Conservation (phyloP, 495 filamentous ascomycete species). For the Neurospora sp. region DNA sequence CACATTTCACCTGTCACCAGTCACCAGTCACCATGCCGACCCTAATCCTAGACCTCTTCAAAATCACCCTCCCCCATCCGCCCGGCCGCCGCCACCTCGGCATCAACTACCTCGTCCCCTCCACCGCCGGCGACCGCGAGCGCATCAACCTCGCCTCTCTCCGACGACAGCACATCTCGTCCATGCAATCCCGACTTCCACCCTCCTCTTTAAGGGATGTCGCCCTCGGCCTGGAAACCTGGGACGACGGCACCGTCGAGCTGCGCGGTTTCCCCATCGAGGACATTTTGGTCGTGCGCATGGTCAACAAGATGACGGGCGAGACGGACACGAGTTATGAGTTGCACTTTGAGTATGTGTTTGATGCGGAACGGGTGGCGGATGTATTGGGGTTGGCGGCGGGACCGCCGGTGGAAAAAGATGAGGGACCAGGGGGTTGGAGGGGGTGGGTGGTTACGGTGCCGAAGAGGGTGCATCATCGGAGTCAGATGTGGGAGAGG, state of each 20-base stretch:
- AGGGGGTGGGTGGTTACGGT: background rate
- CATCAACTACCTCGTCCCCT: background rate
- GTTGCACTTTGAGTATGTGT: background rate
- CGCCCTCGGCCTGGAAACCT: background rate
- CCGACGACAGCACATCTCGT: background rate
- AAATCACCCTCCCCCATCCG: background rate
- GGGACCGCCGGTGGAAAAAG: background rate
- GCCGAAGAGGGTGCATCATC: background rate
- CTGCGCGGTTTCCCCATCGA: background rate
- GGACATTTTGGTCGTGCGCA: background rate
- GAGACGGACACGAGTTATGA: background rate
- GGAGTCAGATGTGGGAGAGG: background rate
- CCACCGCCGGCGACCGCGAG: background rate
- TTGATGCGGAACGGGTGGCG: background rate
- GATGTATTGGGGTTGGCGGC: background rate
- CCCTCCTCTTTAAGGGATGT: background rate
- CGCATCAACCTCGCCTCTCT: background rate
- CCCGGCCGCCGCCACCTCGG: background rate
- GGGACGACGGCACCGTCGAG: background rate
- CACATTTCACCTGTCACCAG: background rate
- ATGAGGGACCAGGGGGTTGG: background rate
- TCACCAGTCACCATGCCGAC: background rate
- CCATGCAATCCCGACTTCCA: background rate
- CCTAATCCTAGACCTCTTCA: background rate
- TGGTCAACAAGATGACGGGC: background rate